These are phyloP conservation scores for Pedinophyceae sp. DNA, from an alignment of 139 green algal species.

Conservation along the genomic window DNA sequence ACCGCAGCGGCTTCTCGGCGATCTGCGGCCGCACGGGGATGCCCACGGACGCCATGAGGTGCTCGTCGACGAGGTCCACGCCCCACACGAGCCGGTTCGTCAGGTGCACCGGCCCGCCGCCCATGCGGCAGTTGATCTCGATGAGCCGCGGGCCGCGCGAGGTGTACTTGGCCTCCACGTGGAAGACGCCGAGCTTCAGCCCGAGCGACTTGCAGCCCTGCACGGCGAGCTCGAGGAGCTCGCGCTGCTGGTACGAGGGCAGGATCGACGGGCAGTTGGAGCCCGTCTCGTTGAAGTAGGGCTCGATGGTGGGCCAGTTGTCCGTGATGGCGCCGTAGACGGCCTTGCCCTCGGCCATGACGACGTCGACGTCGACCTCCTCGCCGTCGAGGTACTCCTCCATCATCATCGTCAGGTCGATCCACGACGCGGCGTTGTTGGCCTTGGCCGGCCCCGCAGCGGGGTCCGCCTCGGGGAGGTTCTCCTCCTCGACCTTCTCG, in stretches of 20 bases:
- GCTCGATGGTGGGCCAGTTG: constrained; percentile 70
- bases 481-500: constrained; percentile 32
- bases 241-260: constrained; percentile 43
- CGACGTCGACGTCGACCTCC: constrained; percentile 73
- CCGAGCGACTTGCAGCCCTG: constrained; percentile 29
- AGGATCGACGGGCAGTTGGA: constrained; percentile 71
- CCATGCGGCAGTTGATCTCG: constrained; percentile 85
- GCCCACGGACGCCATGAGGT: constrained; percentile 52
- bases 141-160: constrained; percentile 51
- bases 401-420: constrained; percentile 68
- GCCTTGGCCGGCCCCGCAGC: constrained; percentile 1
- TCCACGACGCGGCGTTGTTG: constrained; percentile 35
- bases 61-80: constrained; percentile 50
- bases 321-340: constrained; percentile 73
- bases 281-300: constrained; percentile 88
- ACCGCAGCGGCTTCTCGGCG: constrained; percentile 33
- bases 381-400: constrained; percentile 77
- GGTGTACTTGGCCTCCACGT: constrained; percentile 83
- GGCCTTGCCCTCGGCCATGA: constrained; percentile 49
- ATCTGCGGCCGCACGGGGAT: constrained; percentile 62
- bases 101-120: constrained; percentile 57
- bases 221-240: constrained; percentile 60
- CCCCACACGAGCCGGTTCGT: constrained; percentile 46
- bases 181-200: constrained; percentile 48
- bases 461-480: constrained; percentile 20